Base-by-base conservation (phyloP, 108 stramenopile species). In the Seminavis robusta region DNA sequence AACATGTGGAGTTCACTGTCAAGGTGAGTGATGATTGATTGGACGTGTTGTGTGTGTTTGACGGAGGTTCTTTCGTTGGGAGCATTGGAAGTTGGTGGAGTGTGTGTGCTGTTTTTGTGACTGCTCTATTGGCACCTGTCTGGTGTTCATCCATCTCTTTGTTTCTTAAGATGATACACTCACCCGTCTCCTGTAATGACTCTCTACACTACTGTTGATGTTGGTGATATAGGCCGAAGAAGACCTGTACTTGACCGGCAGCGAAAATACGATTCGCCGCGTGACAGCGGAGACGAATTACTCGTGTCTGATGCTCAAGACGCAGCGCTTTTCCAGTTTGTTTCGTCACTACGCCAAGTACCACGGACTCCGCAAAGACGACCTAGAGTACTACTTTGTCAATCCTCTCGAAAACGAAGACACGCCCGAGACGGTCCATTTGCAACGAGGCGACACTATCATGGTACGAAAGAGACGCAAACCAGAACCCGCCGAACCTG, bases 261-360 rank as follows among this genome's bases (percentile, higher is more conserved):
- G 84, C 17, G 88, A 94, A 56, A 89, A 83, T 52, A 94, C 94
- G 29, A 85, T 91, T 56, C 94, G 83, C 45, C 86, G 94, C 2
- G 94, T 94, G 21, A 83, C 86, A 31, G 89, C 94, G 34, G 89
- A 94, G 65, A 94, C 89, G 19, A 94, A 94, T 56, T 94, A 94
- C 56, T 89, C 87, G 25, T 98, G 98, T 63, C 80, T 96, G 60
- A 97, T 97, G 98, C 83, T 97, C 30, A 96, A 97, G 66, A 92
- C 89, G 27, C 98, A 97, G 72, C 83, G 91, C 1, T 98, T 97
- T 66, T 90, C 92, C 10, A 88, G 84, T 28, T 79, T 97, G 4
- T 97, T 98, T 56, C 94, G 96, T 25, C 98, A 98, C 71, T 98
- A 98, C 64, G 98, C 96, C 48, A 98, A 98, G 64, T 97, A 98